Conservation (phyloP, 495 filamentous ascomycete species). For the Xylaria bambusicola region DNA sequence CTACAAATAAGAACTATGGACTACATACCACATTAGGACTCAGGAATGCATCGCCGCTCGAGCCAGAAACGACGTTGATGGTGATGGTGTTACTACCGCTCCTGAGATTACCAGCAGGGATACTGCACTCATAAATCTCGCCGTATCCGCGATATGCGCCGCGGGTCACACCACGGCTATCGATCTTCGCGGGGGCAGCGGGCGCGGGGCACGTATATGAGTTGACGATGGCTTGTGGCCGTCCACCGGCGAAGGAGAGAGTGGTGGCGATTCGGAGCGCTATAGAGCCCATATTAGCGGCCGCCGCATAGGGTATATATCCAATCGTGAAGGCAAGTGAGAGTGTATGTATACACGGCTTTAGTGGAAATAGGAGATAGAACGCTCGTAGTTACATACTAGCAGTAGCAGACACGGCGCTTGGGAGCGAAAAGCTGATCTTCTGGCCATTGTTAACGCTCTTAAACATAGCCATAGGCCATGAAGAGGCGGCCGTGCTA, state of each 20-base stretch:
- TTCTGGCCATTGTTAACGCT: conserved; percentile 34
- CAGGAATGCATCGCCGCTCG: conserved; percentile 47
- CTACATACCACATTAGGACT: conserved; percentile 55
- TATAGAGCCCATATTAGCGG: neutral
- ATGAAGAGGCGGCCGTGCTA: conserved; percentile 22
- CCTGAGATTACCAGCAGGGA: conserved; percentile 49
- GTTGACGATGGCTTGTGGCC: conserved; percentile 35
- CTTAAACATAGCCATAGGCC: conserved; percentile 36
- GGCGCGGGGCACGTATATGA: conserved; percentile 26
- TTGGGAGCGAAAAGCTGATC: conserved; percentile 32
- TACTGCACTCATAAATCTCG: conserved; percentile 51
- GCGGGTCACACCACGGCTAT: conserved; percentile 56
- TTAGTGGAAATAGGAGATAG: neutral
- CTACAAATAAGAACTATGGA: neutral
- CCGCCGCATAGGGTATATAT: neutral
- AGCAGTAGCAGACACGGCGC: conserved; percentile 23
- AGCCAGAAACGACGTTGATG: conserved; percentile 55
- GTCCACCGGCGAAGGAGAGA: conserved; percentile 27
- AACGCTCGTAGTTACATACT: conserved; percentile 8
- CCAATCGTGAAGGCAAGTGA: no score
- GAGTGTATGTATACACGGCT: neutral
- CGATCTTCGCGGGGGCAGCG: conserved; percentile 39
- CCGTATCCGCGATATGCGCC: conserved; percentile 56
- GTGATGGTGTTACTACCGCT: conserved; percentile 54
- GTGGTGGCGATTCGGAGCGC: conserved; percentile 35